Percentiles rank a stretch among this genome's conserved stretches.
Evolutionary conservation across 176 grass and related monocot species (phyloP).

Genomic region (Paspalum notatum): DNA sequence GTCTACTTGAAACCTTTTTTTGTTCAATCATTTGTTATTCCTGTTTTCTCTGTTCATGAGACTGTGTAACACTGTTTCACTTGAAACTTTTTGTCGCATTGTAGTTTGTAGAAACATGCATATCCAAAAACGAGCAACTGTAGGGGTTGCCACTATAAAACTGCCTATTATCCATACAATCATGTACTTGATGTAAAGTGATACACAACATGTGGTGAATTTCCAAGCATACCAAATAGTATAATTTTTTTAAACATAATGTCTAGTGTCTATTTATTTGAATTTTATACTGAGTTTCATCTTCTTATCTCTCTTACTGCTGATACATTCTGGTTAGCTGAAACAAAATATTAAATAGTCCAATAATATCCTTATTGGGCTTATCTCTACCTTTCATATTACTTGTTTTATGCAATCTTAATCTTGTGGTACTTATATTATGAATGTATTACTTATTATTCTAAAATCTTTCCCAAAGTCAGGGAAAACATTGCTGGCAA

Average conservation of each 20-base stretch:
- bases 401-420: constrained; percentile 35
- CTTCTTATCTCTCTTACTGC: neutral
- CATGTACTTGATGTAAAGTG: neutral
- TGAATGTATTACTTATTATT: constrained; percentile 47
- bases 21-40: neutral
- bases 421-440: neutral
- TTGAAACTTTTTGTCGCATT: neutral
- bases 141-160: neutral
- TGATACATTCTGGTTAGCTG: constrained; percentile 8
- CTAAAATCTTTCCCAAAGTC: constrained; percentile 68
- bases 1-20: neutral
- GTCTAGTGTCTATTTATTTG: neutral
- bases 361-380: neutral
- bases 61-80: neutral
- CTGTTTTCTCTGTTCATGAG: neutral
- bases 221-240: neutral
- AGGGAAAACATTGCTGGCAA: constrained; percentile 85
- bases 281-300: neutral
- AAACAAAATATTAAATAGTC: neutral
- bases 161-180: constrained; percentile 5
- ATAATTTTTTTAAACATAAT: neutral
- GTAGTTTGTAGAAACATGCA: constrained; percentile 16
- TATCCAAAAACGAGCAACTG: neutral
- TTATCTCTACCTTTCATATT: neutral
- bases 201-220: constrained; percentile 11